Evolutionary conservation across 75 land plant genomes (phyloP).

Genomic region (Chamaecyparis obtusa): DNA sequence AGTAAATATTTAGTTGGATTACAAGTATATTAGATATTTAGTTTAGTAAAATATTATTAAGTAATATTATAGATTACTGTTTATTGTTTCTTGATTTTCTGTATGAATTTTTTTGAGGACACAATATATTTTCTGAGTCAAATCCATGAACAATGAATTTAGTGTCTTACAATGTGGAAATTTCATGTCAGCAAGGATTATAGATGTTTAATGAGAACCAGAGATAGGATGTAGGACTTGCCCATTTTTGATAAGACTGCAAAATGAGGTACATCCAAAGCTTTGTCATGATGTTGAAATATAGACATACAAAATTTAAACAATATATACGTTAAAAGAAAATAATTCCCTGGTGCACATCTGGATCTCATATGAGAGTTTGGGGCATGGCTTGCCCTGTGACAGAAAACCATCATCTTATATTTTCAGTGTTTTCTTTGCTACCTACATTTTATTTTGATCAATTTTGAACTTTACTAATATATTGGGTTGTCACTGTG

Average conservation of each 20-base stretch:
- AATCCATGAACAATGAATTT: too few species aligned
- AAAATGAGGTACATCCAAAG: not conserved
- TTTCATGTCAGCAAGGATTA: not conserved
- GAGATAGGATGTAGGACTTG: not conserved
- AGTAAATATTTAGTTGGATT: not conserved
- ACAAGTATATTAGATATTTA: too few species aligned
- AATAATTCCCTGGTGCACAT: not conserved
- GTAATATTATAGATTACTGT: too few species aligned
- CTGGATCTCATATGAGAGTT: not conserved
- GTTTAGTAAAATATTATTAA: too few species aligned
- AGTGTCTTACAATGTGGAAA: too few species aligned
- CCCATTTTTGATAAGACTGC: not conserved
- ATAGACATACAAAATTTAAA: too few species aligned
- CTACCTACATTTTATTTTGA: not conserved
- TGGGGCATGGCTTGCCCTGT: not conserved
- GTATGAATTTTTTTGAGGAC: too few species aligned
- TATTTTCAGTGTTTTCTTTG: not conserved
- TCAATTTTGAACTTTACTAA: not conserved
- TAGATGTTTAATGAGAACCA: not conserved
- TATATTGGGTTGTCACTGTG: not conserved
- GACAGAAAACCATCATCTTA: not conserved
- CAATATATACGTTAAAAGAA: not conserved
- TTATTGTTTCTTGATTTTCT: too few species aligned
- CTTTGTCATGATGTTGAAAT: not conserved
- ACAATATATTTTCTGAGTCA: too few species aligned